Evolutionary conservation across 2,329 filamentous ascomycete species (phyloP), one percentile per base, ranked within the genome.

Genomic region (Ceratocystis lukuohia): DNA sequence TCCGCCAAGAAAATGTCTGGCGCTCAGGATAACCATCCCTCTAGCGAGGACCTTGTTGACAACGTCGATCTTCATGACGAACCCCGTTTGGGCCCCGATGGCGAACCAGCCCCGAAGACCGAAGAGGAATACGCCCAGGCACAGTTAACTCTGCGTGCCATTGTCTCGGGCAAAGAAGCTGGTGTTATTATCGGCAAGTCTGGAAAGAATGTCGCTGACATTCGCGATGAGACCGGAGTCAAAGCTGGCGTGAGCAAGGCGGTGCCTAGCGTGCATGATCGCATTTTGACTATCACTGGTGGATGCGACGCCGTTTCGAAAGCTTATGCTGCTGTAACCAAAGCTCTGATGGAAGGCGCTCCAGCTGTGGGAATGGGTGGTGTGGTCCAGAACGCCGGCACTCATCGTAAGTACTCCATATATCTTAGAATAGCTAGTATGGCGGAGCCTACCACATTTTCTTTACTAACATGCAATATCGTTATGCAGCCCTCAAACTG

Each of bases 211-310:
- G 94, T 99, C 66, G 94, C 94, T 61, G 93, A 97, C 74, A 83
- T 99, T 69, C 88, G 94, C 74, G 93, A 99, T 73, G 93, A 97
- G 79, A 99, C 94, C 71, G 94, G 93, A 68, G 94, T 99, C 72
- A 96, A 95, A 79, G 94, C 94, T 69, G 94, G 94, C 70, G 94
- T 99, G 70, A 96, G 92, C 84, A 99, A 99, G 81, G 94, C 97
- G 65, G 94, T 99, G 61, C 91, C 93, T 71, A 93, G 94, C 71
- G 94, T 99, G 67, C 93, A 96, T 73, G 94, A 99, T 77, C 91
- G 94, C 71, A 94, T 99, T 70, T 81, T 99, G 71, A 96, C 94
- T 69, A 95, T 99, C 73, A 95, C 91, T 64, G 94, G 94, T 70
- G 84, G 89, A 68, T 87, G 96, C 74, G 89, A 91, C 68, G 87